Evolutionary conservation across 2,329 filamentous ascomycete species (phyloP), one percentile per base, ranked within the genome.

Genomic region (Penicillium sp.): DNA sequence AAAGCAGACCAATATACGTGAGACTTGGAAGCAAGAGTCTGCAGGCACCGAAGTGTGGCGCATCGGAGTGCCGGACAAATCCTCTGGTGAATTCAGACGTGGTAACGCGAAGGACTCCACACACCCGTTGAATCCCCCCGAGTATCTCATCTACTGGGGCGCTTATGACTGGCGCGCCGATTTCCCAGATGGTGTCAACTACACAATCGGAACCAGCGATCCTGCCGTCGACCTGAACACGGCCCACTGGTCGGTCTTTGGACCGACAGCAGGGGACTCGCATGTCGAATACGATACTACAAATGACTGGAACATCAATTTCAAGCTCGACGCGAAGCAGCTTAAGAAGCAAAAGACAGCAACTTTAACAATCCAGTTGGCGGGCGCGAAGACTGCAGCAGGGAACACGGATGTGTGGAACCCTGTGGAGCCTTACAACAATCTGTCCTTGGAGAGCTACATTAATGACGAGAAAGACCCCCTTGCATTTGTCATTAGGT

Each of bases 221-320:
- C 74, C 73, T 16, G 70, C 69, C 0, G 66, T 71, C 10, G 82
- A 85, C 60, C 74, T 85, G 55, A 88, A 88, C 68, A 86, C 86
- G 51, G 80, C 87, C 4, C 85, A 88, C 65, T 88, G 84, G 85
- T 82, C 79, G 53, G 83, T 84, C 8, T 87, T 85, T 60, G 83
- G 84, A 72, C 67, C 64, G 5, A 67, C 64, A 0, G 58, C 65
- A 4, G 60, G 61, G 14, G 76, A 76, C 57, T 69, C 71, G 21
- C 69, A 78, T 48, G 76, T 84, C 24, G 66, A 69, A 54, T 66
- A 61, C 24, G 47, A 64, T n/a, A 67, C 64, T 5, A 67, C 66
- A 0, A 84, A 83, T 65, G 84, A 85, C 67, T 86, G 83, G 83
- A 86, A 80, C 0, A 72, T 86, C 27, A 62, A 77, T 0, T 86